These are phyloP conservation scores for Penicillium sp. DNA, from an alignment of 2,329 filamentous ascomycete species.

Conservation along the genomic window DNA sequence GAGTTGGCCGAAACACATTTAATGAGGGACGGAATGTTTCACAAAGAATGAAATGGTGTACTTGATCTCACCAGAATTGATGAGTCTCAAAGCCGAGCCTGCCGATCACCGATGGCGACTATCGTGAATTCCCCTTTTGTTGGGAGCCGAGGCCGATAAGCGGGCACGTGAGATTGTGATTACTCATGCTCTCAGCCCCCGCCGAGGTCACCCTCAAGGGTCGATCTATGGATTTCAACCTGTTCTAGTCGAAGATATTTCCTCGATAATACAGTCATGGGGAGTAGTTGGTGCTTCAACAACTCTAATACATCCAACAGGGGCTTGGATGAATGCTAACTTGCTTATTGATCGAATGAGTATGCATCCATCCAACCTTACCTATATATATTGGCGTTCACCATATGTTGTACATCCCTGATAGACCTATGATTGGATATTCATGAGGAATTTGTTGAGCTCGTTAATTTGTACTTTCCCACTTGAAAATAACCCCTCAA, in stretches of 20 bases:
- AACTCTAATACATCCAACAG: neutral
- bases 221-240: no score
- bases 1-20: neutral
- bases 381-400: neutral
- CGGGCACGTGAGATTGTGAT: neutral
- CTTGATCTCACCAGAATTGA: neutral
- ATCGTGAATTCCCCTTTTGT: conserved; percentile 2
- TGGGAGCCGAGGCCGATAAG: conserved; percentile 4
- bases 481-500: neutral
- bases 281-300: neutral
- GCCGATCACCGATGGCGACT: neutral
- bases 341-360: neutral
- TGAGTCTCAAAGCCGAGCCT: neutral
- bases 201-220: neutral
- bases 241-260: neutral
- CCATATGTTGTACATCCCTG: no score
- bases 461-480: neutral
- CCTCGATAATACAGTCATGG: no score
- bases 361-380: neutral
- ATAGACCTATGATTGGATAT: neutral
- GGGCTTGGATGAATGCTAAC: neutral
- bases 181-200: neutral
- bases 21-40: neutral
- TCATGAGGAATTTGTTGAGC: neutral
- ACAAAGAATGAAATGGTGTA: neutral